Conservation (phyloP, 441 rosid species). For the Isatis lusitanica region DNA sequence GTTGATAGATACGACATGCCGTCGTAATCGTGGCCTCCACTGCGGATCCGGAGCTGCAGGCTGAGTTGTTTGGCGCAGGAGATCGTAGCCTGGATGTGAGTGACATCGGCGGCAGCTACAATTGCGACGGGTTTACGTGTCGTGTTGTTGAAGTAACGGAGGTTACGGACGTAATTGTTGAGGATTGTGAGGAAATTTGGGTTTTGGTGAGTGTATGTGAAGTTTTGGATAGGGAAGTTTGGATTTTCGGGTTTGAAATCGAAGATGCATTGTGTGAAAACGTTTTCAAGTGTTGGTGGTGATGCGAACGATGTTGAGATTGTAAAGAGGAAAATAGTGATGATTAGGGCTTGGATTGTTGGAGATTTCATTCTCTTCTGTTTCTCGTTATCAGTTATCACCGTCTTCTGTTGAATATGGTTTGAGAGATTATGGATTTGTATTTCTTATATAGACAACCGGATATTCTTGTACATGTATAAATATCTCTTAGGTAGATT, state of each 20-base stretch:
- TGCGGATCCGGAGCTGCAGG: conserved; percentile 47
- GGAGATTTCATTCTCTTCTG: conserved; percentile 12
- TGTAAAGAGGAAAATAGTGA: conserved; percentile 13
- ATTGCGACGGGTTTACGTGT: conserved; percentile 49
- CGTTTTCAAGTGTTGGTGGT: conserved; percentile 18
- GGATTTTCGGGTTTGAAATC: conserved; percentile 32
- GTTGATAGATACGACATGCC: conserved; percentile 46
- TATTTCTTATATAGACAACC: conserved; percentile 13
- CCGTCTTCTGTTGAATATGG: neutral
- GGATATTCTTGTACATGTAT: neutral
- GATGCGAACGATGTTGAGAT: conserved; percentile 22
- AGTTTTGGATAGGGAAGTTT: conserved; percentile 29
- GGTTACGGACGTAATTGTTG: conserved; percentile 43
- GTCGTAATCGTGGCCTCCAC: conserved; percentile 62
- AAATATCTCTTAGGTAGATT: conserved; percentile 5
- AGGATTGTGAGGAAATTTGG: conserved; percentile 40
- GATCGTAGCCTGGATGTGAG: conserved; percentile 53
- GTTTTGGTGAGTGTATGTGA: conserved; percentile 30
- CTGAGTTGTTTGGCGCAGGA: conserved; percentile 36
- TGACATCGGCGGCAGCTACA: conserved; percentile 40
- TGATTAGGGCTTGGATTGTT: conserved; percentile 3
- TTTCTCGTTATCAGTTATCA: neutral
- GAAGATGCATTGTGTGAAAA: conserved; percentile 39
- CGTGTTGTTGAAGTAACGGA: conserved; percentile 35
- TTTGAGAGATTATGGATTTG: conserved; percentile 8